Base-by-base conservation (phyloP, 257 asterid genomes). In the Cordia subcordata region DNA sequence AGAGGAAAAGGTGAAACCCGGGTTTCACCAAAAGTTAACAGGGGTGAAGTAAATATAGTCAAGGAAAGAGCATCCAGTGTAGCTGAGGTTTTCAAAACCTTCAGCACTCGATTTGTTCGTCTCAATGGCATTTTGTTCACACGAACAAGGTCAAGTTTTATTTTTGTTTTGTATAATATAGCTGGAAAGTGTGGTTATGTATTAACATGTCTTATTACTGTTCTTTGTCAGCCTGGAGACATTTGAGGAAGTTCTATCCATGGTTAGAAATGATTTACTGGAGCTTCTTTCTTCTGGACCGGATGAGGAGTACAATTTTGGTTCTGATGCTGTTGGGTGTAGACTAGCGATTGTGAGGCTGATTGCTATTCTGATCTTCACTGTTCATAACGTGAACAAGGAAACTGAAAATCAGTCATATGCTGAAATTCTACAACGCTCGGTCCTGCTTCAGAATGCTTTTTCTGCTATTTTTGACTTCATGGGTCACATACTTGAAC, bases 371-470 rank as follows among this genome's bases (percentile, higher is more conserved):
- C 85, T 92, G 62, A 77, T 92, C 62, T 92, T 92, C 57, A 82
- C 95, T 12, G 87, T 88, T 68, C 92, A 88, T 63, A 88, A 88
- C 63, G 88, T 88, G 72, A 82, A 71, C 55, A 73, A 68, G 72
- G 99, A 92, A 73, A 76, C 65, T 71, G 97, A 88, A 57, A 87
- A 77, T 66, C 87, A 88, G 69, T 88, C 99, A 8, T 92, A 86
- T 74, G 90, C 99, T 33, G 96, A 88, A 62, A 92, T 88, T 59
- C 79, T 92, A 45, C 99, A 92, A 59, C 86, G 95, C 38, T 78
- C 97, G 15, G 99, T 85, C 71, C 80, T 86, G 32, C 88, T 86
- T 68, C 96, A 88, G 72, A 86, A 84, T 65, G 86, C 96, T 54
- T 84, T 78, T 66, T 72, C 88, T 67, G 94, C 96, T 22, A 73